phyloP scores from a whole-genome alignment of 352 stramenopile species.

The Pythium aquatile region DNA sequence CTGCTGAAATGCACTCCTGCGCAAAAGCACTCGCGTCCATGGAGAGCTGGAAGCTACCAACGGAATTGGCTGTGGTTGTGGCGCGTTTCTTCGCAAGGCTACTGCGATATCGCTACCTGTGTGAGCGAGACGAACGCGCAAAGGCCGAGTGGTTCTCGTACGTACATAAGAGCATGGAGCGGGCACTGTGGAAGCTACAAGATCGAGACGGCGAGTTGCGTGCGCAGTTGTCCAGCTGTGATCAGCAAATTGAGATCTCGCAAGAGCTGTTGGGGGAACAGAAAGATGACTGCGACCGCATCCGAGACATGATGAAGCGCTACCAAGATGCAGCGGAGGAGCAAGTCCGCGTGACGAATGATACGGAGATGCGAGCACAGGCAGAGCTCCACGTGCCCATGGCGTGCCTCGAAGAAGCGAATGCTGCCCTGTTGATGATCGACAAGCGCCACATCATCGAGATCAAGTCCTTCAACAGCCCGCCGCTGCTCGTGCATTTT shows the following conservation, averaged over 20 bases:
- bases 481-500: constrained; percentile 64
- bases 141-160: constrained; percentile 28
- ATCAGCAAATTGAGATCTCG: constrained; percentile 33
- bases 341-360: constrained; percentile 60
- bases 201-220: constrained; percentile 29
- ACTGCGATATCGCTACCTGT: constrained; percentile 20
- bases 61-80: constrained; percentile 9
- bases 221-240: constrained; percentile 16
- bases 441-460: constrained; percentile 77
- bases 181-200: constrained; percentile 41
- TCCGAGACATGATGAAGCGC: constrained; percentile 57
- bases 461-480: constrained; percentile 83
- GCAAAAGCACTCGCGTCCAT: constrained; percentile 2
- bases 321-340: constrained; percentile 59
- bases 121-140: constrained; percentile 10
- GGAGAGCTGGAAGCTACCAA: constrained; percentile 13
- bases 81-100: constrained; percentile 26
- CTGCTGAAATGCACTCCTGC: constrained; percentile 28
- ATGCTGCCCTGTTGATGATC: constrained; percentile 53
- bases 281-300: constrained; percentile 41
- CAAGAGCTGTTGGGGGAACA: constrained; percentile 35
- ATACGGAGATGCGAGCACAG: constrained; percentile 56
- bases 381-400: constrained; percentile 59
- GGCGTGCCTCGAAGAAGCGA: constrained; percentile 66
- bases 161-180: constrained; percentile 34